These are phyloP conservation scores for Gossypium mustelinum DNA, from an alignment of 345 rosid species.

Conservation along the genomic window DNA sequence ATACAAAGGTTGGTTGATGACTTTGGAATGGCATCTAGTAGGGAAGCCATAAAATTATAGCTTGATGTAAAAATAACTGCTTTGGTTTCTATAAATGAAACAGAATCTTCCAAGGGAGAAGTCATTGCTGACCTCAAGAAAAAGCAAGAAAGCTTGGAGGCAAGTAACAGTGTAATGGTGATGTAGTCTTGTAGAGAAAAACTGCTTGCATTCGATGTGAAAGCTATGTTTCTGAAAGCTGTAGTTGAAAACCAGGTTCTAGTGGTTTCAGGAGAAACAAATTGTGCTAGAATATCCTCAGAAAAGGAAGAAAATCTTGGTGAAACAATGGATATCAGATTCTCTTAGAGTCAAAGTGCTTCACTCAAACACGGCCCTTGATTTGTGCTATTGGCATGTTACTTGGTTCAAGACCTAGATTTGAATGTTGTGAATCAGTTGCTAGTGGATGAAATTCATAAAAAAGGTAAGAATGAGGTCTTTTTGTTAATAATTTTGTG, in stretches of 20 bases:
- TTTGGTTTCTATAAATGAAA: not conserved
- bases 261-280: not conserved
- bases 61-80: not conserved
- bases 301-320: not conserved
- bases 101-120: not conserved
- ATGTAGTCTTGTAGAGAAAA: not conserved
- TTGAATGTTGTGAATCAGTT: constrained; percentile 77
- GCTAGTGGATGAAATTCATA: constrained; percentile 94
- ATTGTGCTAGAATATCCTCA: not conserved
- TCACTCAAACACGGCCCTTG: constrained; percentile 34
- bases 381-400: constrained; percentile 92
- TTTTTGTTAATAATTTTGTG: constrained; percentile 71
- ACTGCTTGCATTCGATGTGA: not conserved
- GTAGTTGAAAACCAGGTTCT: not conserved
- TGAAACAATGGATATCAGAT: too few relatives aligned
- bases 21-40: not conserved
- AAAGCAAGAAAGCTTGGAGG: not conserved
- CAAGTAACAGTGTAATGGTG: not conserved
- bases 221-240: not conserved
- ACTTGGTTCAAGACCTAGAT: constrained; percentile 80
- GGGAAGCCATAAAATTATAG: too few relatives aligned
- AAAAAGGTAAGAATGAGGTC: constrained; percentile 95
- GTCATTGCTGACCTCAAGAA: not conserved
- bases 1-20: not conserved
- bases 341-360: constrained; percentile 22